Evolutionary conservation across 805 yeast genomes (phyloP), one percentile per base, ranked within the genome.

Genomic region (Hanseniaspora thailandica): DNA sequence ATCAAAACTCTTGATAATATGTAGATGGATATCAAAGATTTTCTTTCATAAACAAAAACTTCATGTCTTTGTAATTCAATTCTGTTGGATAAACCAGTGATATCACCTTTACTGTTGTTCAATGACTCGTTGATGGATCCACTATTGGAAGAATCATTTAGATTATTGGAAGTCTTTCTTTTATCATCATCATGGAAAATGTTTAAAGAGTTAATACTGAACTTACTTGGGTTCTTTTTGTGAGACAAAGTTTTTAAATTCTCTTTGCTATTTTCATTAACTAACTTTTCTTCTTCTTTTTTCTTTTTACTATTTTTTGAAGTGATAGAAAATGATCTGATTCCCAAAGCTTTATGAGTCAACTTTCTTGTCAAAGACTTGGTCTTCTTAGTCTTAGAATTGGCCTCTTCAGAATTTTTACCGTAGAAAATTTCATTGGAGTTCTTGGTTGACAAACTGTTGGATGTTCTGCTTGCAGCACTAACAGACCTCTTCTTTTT

Each of bases 1-100:
- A 90, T 85, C 50, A 93, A 72, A 0, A 89, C 97, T 43, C 98
- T 76, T 67, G 97, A 90, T 17, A 93, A 68, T 34, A 93, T 84
- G 65, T 81, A 93, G 19, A 93, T 88, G 55, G 93, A 82, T 2
- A 93, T 86, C 47, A 89, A 69, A 10, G 90, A 85, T 65, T 86
- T 87, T 55, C 94, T 71, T 56, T 90, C 97, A 0, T 94, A 90
- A 60, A 83, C 86, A 4, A 86, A 77, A 5, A 87, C 90, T 0
- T 81, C 77, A 51, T 79, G 80, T 60, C 80, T 75, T 0, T 86
- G 66, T 13, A 63, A 57, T 38, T 71, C 72, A 0, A 71, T 69
- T 38, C 65, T 66, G 51, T 66, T 59, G 59, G 69, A 72, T 25
- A 70, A 55, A 9, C 63, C 62, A 1, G 58, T 82, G 17, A 28